A percentile compares a stretch with the other conserved stretches of the same genome.
Conservation (phyloP, 2,329 filamentous ascomycete species). For the Monilinia fructicola region DNA sequence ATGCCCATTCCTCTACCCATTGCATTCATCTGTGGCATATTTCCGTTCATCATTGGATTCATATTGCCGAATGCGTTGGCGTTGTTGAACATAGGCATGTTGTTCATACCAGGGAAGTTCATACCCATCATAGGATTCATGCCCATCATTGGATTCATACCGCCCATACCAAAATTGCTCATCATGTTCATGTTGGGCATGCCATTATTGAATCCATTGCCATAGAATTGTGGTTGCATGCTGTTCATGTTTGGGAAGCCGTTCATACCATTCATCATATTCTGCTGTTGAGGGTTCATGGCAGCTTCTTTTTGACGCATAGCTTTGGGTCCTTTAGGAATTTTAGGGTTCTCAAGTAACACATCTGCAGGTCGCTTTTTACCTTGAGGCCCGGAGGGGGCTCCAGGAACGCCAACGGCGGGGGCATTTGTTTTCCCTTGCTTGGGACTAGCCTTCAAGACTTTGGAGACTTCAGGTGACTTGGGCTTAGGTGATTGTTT, state of each 20-base stretch:
- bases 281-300: slow-evolving; percentile 42
- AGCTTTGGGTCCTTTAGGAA: slow-evolving; percentile 64
- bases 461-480: slow-evolving; percentile 10
- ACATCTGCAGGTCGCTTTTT: slow-evolving; percentile 87
- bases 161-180: slow-evolving; percentile 42
- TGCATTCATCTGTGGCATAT: slow-evolving; percentile 39
- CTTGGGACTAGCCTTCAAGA: slow-evolving; percentile 32
- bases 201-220: slow-evolving; percentile 34
- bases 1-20: slow-evolving; percentile 39
- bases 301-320: slow-evolving; percentile 54
- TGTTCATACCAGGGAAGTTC: slow-evolving; percentile 43
- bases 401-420: slow-evolving; percentile 8
- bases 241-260: slow-evolving; percentile 39
- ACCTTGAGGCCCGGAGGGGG: slow-evolving; percentile 22
- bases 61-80: slow-evolving; percentile 30
- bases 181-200: slow-evolving; percentile 38
- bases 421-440: slow-evolving; percentile 24
- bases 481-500: slow-evolving; percentile 39
- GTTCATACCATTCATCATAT: slow-evolving; percentile 45
- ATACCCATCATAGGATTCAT: slow-evolving; percentile 42
- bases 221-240: slow-evolving; percentile 25
- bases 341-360: slow-evolving; percentile 60
- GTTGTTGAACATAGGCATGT: slow-evolving; percentile 43
- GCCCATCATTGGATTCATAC: slow-evolving; percentile 44
- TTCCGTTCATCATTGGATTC: slow-evolving; percentile 39